A percentile compares a stretch with the other conserved stretches of the same genome.
Conservation (phyloP, 208 protist genomes). For the Acanthamoeba castellanii region DNA sequence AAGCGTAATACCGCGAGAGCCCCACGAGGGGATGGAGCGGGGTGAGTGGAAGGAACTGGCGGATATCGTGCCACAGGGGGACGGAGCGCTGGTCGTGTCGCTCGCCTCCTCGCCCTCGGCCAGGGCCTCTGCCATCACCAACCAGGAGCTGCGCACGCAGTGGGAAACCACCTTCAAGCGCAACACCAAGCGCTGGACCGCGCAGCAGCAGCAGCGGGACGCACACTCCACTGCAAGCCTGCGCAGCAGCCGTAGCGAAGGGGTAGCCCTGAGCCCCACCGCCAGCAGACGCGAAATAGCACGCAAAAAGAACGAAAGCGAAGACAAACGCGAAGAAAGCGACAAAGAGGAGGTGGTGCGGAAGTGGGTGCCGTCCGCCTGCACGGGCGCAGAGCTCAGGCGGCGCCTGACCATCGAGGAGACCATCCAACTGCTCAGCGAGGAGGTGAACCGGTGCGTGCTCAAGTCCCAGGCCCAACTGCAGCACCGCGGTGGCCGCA, state of each 20-base stretch:
- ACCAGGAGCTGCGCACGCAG: constrained; percentile 7
- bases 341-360: background rate
- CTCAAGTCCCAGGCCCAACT: background rate
- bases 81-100: background rate
- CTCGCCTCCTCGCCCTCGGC: background rate
- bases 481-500: background rate
- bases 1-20: no score
- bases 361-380: no score
- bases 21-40: no score
- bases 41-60: background rate
- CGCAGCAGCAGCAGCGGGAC: no score
- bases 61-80: background rate
- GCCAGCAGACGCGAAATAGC: background rate
- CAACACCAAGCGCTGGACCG: background rate
- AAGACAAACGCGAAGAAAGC: background rate
- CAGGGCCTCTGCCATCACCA: background rate
- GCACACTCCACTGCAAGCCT: background rate
- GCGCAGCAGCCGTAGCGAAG: background rate
- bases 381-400: no score
- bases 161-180: constrained; percentile 14
- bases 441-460: background rate
- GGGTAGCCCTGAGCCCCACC: background rate
- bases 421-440: background rate
- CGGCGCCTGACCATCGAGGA: background rate
- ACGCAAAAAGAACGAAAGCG: constrained; percentile 1